phyloP scores from a whole-genome alignment of 2,329 filamentous ascomycete species.

The Epichloe gansuensis region DNA sequence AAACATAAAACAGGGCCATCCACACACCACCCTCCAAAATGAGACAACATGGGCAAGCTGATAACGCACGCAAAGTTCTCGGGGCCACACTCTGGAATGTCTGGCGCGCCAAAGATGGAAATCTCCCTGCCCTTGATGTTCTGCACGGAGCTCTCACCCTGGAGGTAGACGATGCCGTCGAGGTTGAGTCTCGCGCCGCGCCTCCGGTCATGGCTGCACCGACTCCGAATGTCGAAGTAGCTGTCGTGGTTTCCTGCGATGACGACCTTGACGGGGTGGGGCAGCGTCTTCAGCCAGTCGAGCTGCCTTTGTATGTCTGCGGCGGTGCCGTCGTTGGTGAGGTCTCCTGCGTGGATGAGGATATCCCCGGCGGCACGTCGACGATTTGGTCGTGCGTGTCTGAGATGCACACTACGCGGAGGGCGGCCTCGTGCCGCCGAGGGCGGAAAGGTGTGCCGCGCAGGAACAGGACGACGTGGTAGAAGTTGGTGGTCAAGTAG shows the following conservation, averaged over 20 bases:
- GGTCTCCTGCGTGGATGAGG: constrained; percentile 80
- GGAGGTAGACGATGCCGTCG: constrained; percentile 61
- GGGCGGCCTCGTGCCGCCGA: constrained; percentile 38
- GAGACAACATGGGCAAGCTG: not conserved
- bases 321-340: constrained; percentile 61
- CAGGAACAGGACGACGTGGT: constrained; percentile 52
- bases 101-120: constrained; percentile 64
- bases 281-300: constrained; percentile 65
- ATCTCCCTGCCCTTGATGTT: constrained; percentile 45
- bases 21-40: not conserved
- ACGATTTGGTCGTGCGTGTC: constrained; percentile 67
- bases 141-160: constrained; percentile 54
- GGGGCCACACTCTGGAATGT: constrained; percentile 66
- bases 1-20: too few species aligned
- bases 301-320: constrained; percentile 70
- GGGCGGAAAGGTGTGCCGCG: constrained; percentile 53
- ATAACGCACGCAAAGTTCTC: constrained; percentile 45
- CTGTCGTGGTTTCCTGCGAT: constrained; percentile 84
- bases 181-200: constrained; percentile 46
- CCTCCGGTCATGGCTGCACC: constrained; percentile 43
- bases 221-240: constrained; percentile 61
- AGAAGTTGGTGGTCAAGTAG: constrained; percentile 48
- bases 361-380: constrained; percentile 61
- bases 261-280: constrained; percentile 69
- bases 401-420: constrained; percentile 77